Percentiles rank a stretch among this genome's conserved stretches.
Evolutionary conservation across 1,284 basidiomycete genomes (phyloP).

Genomic region (Ganoderma sinense): DNA sequence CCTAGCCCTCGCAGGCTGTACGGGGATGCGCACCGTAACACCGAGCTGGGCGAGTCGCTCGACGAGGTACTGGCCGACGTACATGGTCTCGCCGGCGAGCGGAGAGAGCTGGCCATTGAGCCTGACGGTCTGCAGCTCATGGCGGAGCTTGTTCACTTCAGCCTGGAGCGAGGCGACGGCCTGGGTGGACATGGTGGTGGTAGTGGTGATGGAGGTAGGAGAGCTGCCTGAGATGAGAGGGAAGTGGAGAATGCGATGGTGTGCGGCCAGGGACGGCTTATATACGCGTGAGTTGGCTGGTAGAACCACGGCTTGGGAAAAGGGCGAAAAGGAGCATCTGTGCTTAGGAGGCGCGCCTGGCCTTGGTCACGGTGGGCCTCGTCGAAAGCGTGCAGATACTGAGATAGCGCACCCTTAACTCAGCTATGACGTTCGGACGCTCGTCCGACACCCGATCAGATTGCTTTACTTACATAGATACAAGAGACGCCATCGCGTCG

Average conservation of each 20-base stretch:
- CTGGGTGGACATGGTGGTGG: constrained; percentile 29
- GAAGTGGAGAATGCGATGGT: constrained; percentile 4
- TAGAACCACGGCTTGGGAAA: not conserved
- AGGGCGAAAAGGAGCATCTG: not conserved
- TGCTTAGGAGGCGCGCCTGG: not conserved
- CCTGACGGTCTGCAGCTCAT: constrained; percentile 57
- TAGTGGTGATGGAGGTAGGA: constrained; percentile 5
- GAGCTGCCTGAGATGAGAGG: constrained; percentile 9
- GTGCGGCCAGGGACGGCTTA: not conserved
- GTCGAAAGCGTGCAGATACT: not conserved
- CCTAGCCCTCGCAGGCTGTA: not conserved
- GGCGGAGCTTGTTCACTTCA: constrained; percentile 61
- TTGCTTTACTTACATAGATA: too few species aligned
- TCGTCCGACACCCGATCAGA: not conserved
- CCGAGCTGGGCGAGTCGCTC: constrained; percentile 73
- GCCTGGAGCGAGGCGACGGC: constrained; percentile 50
- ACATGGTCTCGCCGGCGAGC: constrained; percentile 55
- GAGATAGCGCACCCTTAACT: not conserved
- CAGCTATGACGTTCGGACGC: not conserved
- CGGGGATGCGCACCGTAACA: constrained; percentile 59
- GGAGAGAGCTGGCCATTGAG: constrained; percentile 33
- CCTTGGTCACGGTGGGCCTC: constrained; percentile 2
- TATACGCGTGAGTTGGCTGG: constrained; percentile 8
- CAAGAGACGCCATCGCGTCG: too few species aligned
- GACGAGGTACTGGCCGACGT: constrained; percentile 76